These are phyloP conservation scores for Salvia splendens DNA, from an alignment of 257 asterid genomes.

Conservation along the genomic window DNA sequence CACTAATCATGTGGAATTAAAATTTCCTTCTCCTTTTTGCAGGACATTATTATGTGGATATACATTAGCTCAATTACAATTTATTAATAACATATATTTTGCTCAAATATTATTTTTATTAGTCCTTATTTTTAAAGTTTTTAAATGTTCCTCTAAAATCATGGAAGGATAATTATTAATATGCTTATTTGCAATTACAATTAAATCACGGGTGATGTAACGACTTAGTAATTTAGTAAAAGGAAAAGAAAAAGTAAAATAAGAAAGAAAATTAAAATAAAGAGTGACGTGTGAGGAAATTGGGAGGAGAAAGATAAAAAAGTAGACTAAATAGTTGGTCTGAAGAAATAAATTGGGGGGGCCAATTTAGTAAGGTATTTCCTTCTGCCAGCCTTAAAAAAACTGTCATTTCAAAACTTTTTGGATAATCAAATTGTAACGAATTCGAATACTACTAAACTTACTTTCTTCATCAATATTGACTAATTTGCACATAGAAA, in stretches of 20 bases:
- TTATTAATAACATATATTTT: neutral
- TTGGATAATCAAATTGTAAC: neutral
- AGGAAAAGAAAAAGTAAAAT: too few species aligned
- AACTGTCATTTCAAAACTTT: slow-evolving; percentile 40
- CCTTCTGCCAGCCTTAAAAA: slow-evolving; percentile 40
- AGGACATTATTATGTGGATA: slow-evolving; percentile 3
- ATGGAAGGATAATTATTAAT: too few species aligned
- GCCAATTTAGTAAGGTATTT: slow-evolving; percentile 32
- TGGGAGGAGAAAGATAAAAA: slow-evolving; percentile 22
- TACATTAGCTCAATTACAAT: neutral
- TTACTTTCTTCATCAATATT: too few species aligned
- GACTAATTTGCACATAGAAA: too few species aligned
- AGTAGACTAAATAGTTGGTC: slow-evolving; percentile 31
- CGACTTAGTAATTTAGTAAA: too few species aligned
- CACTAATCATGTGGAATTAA: slow-evolving; percentile 36
- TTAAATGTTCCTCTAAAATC: too few species aligned
- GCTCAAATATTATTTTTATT: too few species aligned
- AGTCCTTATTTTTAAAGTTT: too few species aligned
- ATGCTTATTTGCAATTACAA: too few species aligned
- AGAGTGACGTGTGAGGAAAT: slow-evolving; percentile 11
- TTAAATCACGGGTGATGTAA: too few species aligned
- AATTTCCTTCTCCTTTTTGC: slow-evolving; percentile 1
- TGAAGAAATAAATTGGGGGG: slow-evolving; percentile 38
- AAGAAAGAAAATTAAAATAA: neutral
- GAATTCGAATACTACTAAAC: too few species aligned